Evolutionary conservation across 2,329 filamentous ascomycete genomes (phyloP), one percentile per base, ranked within the genome.

Genomic region (Calonectria pseudoreteaudii): DNA sequence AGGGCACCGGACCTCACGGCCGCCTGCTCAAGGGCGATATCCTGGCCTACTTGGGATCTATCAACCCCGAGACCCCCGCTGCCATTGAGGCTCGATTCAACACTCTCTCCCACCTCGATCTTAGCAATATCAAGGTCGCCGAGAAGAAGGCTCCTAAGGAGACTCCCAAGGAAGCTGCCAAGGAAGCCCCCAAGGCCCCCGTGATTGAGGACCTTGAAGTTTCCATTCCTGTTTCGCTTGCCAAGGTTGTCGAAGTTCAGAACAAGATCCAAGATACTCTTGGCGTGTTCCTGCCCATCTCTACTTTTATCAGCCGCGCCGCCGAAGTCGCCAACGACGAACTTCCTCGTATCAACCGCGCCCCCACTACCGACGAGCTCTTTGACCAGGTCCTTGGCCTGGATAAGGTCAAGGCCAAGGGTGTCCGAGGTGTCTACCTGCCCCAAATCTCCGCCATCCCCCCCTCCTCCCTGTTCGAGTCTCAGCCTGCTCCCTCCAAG

Each of bases 1-100:
- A 92, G 68, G 94, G 95, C 8, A 96, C 94, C 26, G 97, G 97
- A 30, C 97, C 97, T 36, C 93, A 93, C 80, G 95, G 96, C 72
- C 93, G 97, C 74, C 88, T 99, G 69, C 90, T 99, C 75, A 99
- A 99, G 89, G 97, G 97, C 70, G 97, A 99, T 83, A 93, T 99
- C 9, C 91, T 99, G 68, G 96, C 95, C 62, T 97, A 96, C 84
- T 86, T 98, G 20, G 97, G 97, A 75, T 88, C 90, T 79, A 95
- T 98, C 81, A 88, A 93, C 74, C 87, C 92, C 76, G 89, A 92
- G 73, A 94, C 94, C 78, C 94, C 96, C 2, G 89, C 91, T 28
- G 88, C 92, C 74, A 90, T 95, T 79, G 94, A 94, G 70, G 87
- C 90, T 72, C 92, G 91, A 67, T 93, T 98, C 82, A 88, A 91